Base-by-base conservation (phyloP, 1,139 yeast species). In the Nakaseomyces nivariensis region DNA sequence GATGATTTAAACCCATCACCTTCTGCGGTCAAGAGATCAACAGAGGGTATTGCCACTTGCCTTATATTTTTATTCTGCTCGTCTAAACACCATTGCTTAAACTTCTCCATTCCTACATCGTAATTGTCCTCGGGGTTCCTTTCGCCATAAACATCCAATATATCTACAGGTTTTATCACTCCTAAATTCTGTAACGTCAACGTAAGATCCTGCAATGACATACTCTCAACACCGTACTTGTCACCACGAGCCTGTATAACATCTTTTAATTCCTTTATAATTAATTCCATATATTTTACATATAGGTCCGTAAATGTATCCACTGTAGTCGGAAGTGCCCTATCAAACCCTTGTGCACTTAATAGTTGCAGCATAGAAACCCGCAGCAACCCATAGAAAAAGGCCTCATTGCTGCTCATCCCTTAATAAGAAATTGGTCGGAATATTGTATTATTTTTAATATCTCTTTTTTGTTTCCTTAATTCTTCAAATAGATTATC, bases 321-420 rank as follows among this genome's bases (percentile, higher is more conserved):
- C 10, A 85, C 69, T 7, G 82, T 74, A 6, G 77, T 69, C 1
- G 87, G 84, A 45, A 79, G 71, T 54, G 87, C 78, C 56, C 81
- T 73, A 58, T 85, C 95, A 56, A 85, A 82, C 1, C 95, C 95
- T 22, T 79, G 74, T 0, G 87, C 76, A 52, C 85, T 77, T 47
- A 86, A 71, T 17, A 85, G 70, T 68, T 78, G 95, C 29, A 83
- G 77, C 51, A 83, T 74, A 0, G 89, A 76, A 49, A 85, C 72
- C 49, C 89, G 72, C 46, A 82, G 71, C 43, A 84, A 66, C 25
- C 83, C 72, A 59, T 76, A 81, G 61, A 78, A 76, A 64, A 84
- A 81, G 37, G 72, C 74, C 13, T 73, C 52, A 45, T 53, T 55
- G 6, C 59, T 54, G 9, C 62, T 56, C 56, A 60, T 59, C 10